Evolutionary conservation across 352 stramenopile species (phyloP).

Genomic region (Phytophthora citrophthora): DNA sequence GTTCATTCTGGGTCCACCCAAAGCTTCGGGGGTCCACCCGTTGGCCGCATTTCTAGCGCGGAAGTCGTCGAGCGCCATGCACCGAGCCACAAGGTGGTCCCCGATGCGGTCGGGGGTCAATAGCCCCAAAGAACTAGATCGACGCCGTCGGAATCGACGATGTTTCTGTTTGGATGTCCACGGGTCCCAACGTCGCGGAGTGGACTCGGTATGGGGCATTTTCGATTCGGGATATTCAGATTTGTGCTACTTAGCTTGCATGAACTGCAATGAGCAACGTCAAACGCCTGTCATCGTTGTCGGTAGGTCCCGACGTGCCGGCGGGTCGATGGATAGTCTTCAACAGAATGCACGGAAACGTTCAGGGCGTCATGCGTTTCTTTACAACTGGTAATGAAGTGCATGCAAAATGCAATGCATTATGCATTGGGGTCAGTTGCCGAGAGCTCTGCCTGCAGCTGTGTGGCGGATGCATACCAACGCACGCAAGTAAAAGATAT

Average conservation of each 20-base stretch:
- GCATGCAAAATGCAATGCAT: no score
- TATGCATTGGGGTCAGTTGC: constrained; percentile 1
- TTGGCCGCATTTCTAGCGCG: constrained; percentile 12
- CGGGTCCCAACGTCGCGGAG: constrained; percentile 24
- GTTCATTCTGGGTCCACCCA: constrained; percentile 8
- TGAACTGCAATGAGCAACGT: constrained; percentile 15
- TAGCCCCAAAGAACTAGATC: constrained; percentile 4
- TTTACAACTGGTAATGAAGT: background rate
- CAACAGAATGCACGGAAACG: background rate
- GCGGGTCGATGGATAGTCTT: constrained; percentile 28
- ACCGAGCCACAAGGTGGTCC: constrained; percentile 36
- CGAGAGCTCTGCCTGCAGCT: constrained; percentile 1
- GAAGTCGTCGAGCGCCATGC: constrained; percentile 28
- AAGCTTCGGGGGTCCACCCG: constrained; percentile 14
- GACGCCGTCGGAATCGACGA: constrained; percentile 9
- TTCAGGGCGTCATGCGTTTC: constrained; percentile 5
- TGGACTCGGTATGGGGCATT: constrained; percentile 13
- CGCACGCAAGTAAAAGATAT: background rate
- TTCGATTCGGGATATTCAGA: background rate
- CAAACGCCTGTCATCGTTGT: background rate
- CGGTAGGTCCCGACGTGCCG: constrained; percentile 4
- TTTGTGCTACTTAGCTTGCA: background rate
- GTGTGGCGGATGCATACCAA: background rate
- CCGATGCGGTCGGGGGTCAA: constrained; percentile 33
- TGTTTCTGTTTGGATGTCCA: constrained; percentile 27